A percentile compares a stretch with the other conserved stretches of the same genome.
phyloP scores from a whole-genome alignment of 495 filamentous ascomycete species.

The Neurospora africana region DNA sequence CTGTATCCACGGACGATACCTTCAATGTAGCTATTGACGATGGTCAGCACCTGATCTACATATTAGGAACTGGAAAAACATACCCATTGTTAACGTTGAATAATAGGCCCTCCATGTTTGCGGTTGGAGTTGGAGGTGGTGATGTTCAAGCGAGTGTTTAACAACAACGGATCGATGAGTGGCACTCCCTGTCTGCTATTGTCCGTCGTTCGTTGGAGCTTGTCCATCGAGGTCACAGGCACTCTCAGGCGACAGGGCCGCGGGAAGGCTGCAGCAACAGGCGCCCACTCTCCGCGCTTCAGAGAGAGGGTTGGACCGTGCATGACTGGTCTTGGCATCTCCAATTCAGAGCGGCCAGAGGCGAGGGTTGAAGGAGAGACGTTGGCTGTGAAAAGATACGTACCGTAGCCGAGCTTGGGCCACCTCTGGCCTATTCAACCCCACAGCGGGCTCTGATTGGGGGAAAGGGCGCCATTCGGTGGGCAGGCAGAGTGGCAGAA shows the following conservation, averaged over 20 bases:
- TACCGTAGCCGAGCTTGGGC: background rate
- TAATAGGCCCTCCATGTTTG: conserved; percentile 82
- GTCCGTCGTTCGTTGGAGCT: background rate
- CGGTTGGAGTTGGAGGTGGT: conserved; percentile 2
- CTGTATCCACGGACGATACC: conserved; percentile 95
- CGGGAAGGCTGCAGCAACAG: background rate
- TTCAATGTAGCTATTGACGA: conserved; percentile 67
- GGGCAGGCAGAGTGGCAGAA: background rate
- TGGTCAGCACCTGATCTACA: conserved; percentile 20
- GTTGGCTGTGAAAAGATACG: background rate
- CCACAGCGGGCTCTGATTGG: background rate
- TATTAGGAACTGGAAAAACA: conserved; percentile 9
- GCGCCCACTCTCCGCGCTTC: background rate
- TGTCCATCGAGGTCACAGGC: background rate
- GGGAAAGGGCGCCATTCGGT: background rate
- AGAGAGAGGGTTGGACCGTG: background rate
- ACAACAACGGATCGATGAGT: conserved; percentile 6
- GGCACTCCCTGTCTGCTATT: conserved; percentile 2
- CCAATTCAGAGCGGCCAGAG: background rate
- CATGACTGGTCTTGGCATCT: background rate
- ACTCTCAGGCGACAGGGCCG: background rate
- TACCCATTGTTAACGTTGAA: conserved; percentile 95
- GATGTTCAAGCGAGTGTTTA: background rate
- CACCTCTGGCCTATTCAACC: background rate
- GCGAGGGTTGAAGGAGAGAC: background rate